Conservation (phyloP, 768 basidiomycete species). For the Lyophyllum semitale region DNA sequence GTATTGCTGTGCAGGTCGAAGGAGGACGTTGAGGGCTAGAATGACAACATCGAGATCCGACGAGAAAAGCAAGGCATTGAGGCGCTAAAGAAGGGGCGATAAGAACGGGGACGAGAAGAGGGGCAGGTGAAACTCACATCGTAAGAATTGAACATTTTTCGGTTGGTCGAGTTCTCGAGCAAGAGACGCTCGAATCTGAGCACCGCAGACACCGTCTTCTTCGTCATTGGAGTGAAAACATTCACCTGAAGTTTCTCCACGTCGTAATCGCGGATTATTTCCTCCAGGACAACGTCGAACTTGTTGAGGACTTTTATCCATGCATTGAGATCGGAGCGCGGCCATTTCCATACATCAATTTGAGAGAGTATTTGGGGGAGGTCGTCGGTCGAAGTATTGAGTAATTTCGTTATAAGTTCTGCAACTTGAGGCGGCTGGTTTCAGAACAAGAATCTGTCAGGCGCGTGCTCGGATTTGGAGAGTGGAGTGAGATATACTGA, state of each 20-base stretch:
- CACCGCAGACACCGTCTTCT: conserved; percentile 77
- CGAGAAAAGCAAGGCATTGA: conserved; percentile 85
- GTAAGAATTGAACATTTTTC: conserved; percentile 95
- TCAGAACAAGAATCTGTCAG: conserved; percentile 15
- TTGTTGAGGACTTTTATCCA: conserved; percentile 97
- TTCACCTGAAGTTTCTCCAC: conserved; percentile 83
- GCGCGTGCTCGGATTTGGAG: conserved; percentile 17
- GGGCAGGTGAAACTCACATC: conserved; percentile 67
- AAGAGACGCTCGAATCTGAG: conserved; percentile 87
- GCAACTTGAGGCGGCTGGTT: conserved; percentile 78
- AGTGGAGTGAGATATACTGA: conserved; percentile 38
- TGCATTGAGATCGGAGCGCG: conserved; percentile 92
- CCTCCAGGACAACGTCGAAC: conserved; percentile 88
- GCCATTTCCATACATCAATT: conserved; percentile 90
- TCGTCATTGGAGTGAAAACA: conserved; percentile 73
- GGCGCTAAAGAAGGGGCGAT: conserved; percentile 54
- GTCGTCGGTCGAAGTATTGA: conserved; percentile 68
- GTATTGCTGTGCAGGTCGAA: conserved; percentile 95
- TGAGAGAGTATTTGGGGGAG: conserved; percentile 65
- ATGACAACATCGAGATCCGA: conserved; percentile 89
- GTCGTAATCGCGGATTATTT: conserved; percentile 80
- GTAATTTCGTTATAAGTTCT: conserved; percentile 74
- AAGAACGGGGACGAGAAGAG: conserved; percentile 10
- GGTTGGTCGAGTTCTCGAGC: conserved; percentile 95
- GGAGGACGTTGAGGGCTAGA: conserved; percentile 78